Evolutionary conservation across 352 stramenopile species (phyloP), one percentile per base, ranked within the genome.

Genomic region (Globisporangium ultimum): DNA sequence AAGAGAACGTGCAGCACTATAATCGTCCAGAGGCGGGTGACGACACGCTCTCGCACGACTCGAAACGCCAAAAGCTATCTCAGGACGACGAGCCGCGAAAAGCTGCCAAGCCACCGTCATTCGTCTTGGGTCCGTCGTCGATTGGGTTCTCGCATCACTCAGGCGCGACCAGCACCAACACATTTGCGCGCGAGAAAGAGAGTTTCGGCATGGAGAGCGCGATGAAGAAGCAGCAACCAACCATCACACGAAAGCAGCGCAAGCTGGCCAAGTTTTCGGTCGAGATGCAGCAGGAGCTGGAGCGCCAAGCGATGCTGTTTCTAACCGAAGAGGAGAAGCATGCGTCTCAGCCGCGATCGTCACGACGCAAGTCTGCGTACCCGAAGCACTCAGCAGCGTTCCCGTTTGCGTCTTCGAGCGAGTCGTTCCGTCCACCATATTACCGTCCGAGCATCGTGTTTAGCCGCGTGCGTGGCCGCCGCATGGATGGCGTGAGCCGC

Each of bases 361-460:
- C 40, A 10, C 40, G 40, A n/a, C 38, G 38, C 38, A 43, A 43
- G 38, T 43, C 38, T n/a, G 32, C 45, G 24, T 2, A 60, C 48
- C 60, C 70, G 12, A 28, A 45, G 18, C 63, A 76, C 34, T 58
- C 49, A 9, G 70, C 72, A 49, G 55, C 58, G 14, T 83, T 78
- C 47, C 68, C 70, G 4, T 72, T 58, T 53, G 63, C 67, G 50
- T 60, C 63, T 41, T 60, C 50, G 9, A 55, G 62, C 1, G 46
- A 43, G 6, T 66, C 49, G 11, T 77, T 74, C 13, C 77, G 73
- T 24, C 73, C 71, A 6, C 67, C 80, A 11, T 85, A 82, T 21
- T 84, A 78, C 56, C 66, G 69, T 36, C 70, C 75, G 3, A 80
- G 62, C 1, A 70, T 81, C 11, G 78, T 87, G 55, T 48, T 86